These are phyloP conservation scores for Calycina marina DNA, from an alignment of 2,329 filamentous ascomycete species.

Conservation along the genomic window DNA sequence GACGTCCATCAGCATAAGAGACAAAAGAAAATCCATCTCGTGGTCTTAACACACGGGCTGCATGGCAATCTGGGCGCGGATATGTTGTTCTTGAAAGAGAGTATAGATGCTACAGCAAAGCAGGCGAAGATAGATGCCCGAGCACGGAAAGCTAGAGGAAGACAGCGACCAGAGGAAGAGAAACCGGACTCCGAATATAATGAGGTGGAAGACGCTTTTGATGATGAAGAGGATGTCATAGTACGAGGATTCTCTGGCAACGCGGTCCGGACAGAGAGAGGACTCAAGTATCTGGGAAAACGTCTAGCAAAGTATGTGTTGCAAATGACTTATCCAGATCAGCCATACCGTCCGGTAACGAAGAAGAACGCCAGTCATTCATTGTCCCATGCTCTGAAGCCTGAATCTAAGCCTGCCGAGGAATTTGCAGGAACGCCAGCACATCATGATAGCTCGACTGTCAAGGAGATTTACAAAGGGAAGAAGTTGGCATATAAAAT, in stretches of 20 bases:
- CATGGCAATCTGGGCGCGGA: conserved; percentile 93
- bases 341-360: conserved; percentile 61
- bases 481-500: conserved; percentile 57
- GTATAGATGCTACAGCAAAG: conserved; percentile 71
- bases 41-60: conserved; percentile 83
- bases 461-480: conserved; percentile 25
- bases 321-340: conserved; percentile 82
- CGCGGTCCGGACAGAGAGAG: conserved; percentile 78
- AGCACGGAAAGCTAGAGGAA: conserved; percentile 38
- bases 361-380: conserved; percentile 31
- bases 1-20: conserved; percentile 29
- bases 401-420: conserved; percentile 25
- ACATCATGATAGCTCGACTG: conserved; percentile 49
- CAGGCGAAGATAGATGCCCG: conserved; percentile 59
- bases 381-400: conserved; percentile 27
- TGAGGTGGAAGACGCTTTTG: conserved; percentile 14
- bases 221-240: conserved; percentile 72
- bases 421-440: conserved; percentile 31
- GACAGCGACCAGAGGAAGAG: conserved; percentile 18
- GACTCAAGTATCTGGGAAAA: conserved; percentile 95
- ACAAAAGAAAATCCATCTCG: conserved; percentile 73
- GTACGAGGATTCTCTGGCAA: conserved; percentile 85
- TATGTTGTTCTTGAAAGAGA: conserved; percentile 95
- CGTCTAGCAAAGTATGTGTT: conserved; percentile 83
- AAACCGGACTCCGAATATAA: conserved; percentile 8